Evolutionary conservation across 352 stramenopile species (phyloP).

Genomic region (Globisporangium ultimum): DNA sequence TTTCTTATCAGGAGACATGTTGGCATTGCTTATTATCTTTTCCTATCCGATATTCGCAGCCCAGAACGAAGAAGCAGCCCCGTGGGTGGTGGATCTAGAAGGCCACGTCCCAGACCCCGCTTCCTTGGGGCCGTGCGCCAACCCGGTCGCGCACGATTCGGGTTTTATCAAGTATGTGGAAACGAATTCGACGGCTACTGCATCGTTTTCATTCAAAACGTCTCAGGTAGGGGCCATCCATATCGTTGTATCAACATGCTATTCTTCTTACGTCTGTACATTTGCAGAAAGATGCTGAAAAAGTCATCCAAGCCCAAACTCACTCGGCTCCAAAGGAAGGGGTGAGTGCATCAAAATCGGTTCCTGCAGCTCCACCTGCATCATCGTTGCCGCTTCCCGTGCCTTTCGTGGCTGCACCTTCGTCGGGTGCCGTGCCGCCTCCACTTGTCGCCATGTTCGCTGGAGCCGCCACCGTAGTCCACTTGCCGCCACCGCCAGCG

Average conservation of each 20-base stretch:
- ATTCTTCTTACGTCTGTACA: background rate
- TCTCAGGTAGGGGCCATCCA: conserved; percentile 27
- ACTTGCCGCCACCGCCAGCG: conserved; percentile 8
- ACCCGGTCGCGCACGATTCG: conserved; percentile 55
- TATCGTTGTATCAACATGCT: background rate
- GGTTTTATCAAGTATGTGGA: conserved; percentile 56
- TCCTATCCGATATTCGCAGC: conserved; percentile 22
- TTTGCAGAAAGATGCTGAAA: conserved; percentile 23
- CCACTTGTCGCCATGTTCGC: conserved; percentile 20
- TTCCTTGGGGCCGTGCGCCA: conserved; percentile 44
- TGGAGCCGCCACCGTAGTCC: conserved; percentile 1
- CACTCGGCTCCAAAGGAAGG: background rate
- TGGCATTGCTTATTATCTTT: too few species aligned
- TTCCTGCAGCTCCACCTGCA: conserved; percentile 13
- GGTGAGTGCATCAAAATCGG: background rate
- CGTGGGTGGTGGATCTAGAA: conserved; percentile 58
- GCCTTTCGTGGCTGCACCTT: background rate
- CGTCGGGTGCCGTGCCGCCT: conserved; percentile 5
- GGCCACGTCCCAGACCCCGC: conserved; percentile 27
- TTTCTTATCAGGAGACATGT: too few species aligned
- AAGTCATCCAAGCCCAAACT: conserved; percentile 9
- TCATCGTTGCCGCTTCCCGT: background rate
- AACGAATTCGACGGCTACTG: conserved; percentile 22
- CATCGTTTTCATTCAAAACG: conserved; percentile 71
- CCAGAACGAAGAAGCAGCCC: conserved; percentile 30